Percentiles rank a stretch among this genome's conserved stretches.
These are phyloP conservation scores for Polymyxa betae DNA, from an alignment of 208 protist species.

Conservation along the genomic window DNA sequence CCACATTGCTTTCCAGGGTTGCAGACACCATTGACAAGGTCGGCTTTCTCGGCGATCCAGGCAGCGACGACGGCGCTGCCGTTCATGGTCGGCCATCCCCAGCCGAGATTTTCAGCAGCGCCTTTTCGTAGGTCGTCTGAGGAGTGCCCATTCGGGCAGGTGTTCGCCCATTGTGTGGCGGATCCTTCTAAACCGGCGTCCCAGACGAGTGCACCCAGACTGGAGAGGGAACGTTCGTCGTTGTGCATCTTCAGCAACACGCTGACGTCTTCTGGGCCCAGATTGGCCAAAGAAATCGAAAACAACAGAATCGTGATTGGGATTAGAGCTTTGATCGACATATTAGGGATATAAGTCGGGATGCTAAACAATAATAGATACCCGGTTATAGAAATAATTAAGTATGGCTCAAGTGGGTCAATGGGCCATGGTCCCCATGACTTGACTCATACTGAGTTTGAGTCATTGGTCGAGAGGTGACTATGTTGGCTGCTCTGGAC, in stretches of 20 bases:
- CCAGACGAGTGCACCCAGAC: not conserved
- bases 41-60: conserved; percentile 31
- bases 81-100: conserved; percentile 54
- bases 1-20: not conserved
- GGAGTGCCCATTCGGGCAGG: not conserved
- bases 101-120: conserved; percentile 34
- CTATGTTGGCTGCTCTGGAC: too few species aligned
- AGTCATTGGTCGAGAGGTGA: too few species aligned
- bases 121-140: not conserved
- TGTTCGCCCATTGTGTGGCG: not conserved
- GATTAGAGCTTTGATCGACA: too few species aligned
- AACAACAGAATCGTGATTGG: too few species aligned
- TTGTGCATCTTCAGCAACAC: not conserved
- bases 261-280: too few species aligned
- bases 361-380: too few species aligned
- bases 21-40: not conserved
- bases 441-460: too few species aligned
- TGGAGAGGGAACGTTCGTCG: not conserved
- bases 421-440: too few species aligned
- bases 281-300: too few species aligned
- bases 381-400: too few species aligned
- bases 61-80: not conserved
- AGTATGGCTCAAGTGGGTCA: too few species aligned
- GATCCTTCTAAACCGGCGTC: not conserved
- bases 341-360: too few species aligned